A percentile compares a stretch with the other conserved stretches of the same genome.
Conservation (phyloP, 2,329 filamentous ascomycete species). For the Colletotrichum orbiculare region DNA sequence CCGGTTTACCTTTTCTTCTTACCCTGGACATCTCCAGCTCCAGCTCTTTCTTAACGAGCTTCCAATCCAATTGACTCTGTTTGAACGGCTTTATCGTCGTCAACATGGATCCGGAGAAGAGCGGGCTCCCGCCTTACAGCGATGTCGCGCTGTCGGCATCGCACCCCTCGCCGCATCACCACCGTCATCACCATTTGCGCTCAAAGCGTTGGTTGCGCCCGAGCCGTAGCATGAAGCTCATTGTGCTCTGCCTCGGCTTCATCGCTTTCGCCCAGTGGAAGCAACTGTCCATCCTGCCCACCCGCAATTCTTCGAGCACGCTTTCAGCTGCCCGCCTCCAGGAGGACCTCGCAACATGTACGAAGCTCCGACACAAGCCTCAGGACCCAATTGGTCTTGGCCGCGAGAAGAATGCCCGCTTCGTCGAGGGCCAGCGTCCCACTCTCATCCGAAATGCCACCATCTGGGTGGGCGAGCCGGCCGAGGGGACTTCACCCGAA, state of each 20-base stretch:
- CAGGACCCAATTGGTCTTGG: constrained; percentile 65
- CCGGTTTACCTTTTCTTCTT: not conserved
- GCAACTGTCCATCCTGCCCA: constrained; percentile 45
- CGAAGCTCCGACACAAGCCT: constrained; percentile 64
- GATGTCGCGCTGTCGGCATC: constrained; percentile 43
- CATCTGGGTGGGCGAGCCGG: constrained; percentile 73
- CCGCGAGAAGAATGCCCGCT: constrained; percentile 70
- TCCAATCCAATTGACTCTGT: constrained; percentile 1
- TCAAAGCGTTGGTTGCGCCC: constrained; percentile 30
- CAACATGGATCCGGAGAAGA: constrained; percentile 49
- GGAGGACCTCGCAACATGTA: constrained; percentile 66
- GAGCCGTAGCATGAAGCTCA: constrained; percentile 38
- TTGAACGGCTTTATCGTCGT: not conserved
- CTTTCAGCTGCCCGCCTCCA: constrained; percentile 65
- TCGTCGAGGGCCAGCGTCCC: constrained; percentile 66
- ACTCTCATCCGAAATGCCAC: constrained; percentile 75
- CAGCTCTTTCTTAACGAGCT: not conserved
- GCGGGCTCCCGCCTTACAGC: constrained; percentile 57
- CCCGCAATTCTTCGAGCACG: constrained; percentile 38
- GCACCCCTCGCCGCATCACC: constrained; percentile 11
- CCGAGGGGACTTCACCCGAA: constrained; percentile 59
- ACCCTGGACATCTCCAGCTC: not conserved
- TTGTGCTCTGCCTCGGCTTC: constrained; percentile 61
- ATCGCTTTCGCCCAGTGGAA: constrained; percentile 62
- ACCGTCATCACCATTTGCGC: constrained; percentile 2